Conservation (phyloP, 1,139 yeast species). For the Blastobotrys raffinosifermentans region DNA sequence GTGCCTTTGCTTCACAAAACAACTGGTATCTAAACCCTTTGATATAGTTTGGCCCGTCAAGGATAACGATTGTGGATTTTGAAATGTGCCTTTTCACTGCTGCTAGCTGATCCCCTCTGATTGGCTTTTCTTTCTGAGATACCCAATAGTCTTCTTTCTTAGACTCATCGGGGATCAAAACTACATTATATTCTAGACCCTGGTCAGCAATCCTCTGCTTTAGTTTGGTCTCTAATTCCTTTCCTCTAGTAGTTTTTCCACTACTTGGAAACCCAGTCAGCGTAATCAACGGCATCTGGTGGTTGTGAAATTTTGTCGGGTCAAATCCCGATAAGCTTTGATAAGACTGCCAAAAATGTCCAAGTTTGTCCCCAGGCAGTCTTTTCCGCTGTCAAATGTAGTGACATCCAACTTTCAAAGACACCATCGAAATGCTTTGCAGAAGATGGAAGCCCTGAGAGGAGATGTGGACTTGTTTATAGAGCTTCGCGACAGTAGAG, state of each 20-base stretch:
- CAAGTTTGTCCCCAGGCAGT: conserved; percentile 31
- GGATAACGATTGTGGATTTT: conserved; percentile 63
- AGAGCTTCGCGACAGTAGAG: conserved; percentile 83
- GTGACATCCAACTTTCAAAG: conserved; percentile 81
- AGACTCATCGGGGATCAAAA: conserved; percentile 66
- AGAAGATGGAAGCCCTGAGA: conserved; percentile 60
- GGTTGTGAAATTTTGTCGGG: conserved; percentile 1
- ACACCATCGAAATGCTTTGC: conserved; percentile 79
- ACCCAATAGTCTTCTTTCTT: conserved; percentile 70
- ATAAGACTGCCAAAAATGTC: conserved; percentile 1
- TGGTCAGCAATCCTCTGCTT: conserved; percentile 40
- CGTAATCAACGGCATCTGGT: conserved; percentile 71
- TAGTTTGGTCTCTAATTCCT: conserved; percentile 44
- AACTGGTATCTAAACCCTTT: conserved; percentile 94
- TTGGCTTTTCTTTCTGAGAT: conserved; percentile 57
- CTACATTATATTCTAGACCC: conserved; percentile 38
- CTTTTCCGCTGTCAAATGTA: conserved; percentile 59
- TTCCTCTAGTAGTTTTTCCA: conserved; percentile 78
- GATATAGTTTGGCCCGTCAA: conserved; percentile 84
- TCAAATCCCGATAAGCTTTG: too few species aligned
- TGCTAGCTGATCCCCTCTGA: conserved; percentile 79
- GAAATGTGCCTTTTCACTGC: conserved; percentile 81
- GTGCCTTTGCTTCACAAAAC: conserved; percentile 86
- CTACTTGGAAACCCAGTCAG: conserved; percentile 81
- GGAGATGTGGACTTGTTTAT: conserved; percentile 77